Evolutionary conservation across 2,329 filamentous ascomycete species (phyloP), one percentile per base, ranked within the genome.

Genomic region (Sporothrix sp.): DNA sequence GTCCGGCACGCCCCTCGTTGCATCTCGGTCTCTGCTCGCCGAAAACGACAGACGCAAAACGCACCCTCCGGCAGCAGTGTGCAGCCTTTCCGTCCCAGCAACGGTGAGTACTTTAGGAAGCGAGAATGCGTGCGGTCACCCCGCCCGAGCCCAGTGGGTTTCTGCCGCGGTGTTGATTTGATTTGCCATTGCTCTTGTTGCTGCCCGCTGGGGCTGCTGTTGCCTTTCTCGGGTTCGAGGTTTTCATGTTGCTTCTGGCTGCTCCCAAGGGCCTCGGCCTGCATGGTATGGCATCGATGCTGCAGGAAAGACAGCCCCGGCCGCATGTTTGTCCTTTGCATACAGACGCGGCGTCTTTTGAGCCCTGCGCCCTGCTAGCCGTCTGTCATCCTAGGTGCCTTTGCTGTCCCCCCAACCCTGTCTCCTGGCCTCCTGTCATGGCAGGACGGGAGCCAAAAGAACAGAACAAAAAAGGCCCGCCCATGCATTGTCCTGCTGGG

Each of bases 71-170:
- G n/a, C 43, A 21, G 8, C 43, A 21, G 16, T 16, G 16, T 20
- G 35, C 44, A 7, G 11, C 21, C 21, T 36, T 30, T 9, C 18
- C 18, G 28, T 14, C 27, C 18, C n/a, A 23, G 25, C 30, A n/a
- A 21, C 37, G 20, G 44, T 47, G 25, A 47, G 44, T 47, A 18
- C 25, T n/a, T 35, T n/a, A n/a, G n/a, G n/a, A n/a, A n/a, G n/a
- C n/a, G n/a, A n/a, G n/a, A n/a, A n/a, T n/a, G n/a, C n/a, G n/a
- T n/a, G n/a, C n/a, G n/a, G n/a, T n/a, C n/a, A 27, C 32, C 43
- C 20, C 35, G 8, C 13, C 20, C 23, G 14, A 46, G 21, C 32
- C 23, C 14, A 10, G n/a, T 14, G 13, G 14, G 14, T 8, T 7
- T 14, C n/a, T n/a, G n/a, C n/a, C n/a, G n/a, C n/a, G n/a, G n/a